Evolutionary conservation across 768 basidiomycete species (phyloP), one percentile per base, ranked within the genome.

Genomic region (Macrolepiota fuliginosa): DNA sequence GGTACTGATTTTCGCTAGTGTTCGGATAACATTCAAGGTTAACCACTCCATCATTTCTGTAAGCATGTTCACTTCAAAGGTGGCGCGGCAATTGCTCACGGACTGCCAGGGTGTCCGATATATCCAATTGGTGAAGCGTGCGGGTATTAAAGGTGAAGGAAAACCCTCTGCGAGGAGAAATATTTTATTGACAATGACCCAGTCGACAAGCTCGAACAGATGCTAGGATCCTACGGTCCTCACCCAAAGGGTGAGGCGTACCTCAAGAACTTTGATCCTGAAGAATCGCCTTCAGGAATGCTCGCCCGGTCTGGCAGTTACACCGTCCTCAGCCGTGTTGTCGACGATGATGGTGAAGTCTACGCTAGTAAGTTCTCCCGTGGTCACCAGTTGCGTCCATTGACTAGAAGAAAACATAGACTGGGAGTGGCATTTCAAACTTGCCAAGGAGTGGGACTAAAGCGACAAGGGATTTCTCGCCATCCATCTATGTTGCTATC

Each of bases 191-290:
- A 42, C 17, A 5, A 59, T 19, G 36, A 58, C 27, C 11, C 69
- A 95, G 95, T 96, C 68, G 96, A 96, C 75, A 96, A 90, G 73
- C 72, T 92, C 68, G 94, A 96, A 70, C 84, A 90, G 67, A 98
- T 98, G 96, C 83, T 98, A 22, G 96, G 96, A 17, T 95, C 93
- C 2, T 97, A 94, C 72, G 91, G 92, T 2, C 92, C 94, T 17
- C 77, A 81, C 59, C 78, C 87, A n/a, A 66, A 78, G 1, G 85
- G 82, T 36, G 79, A 87, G 25, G 70, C 90, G 4, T 90, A 95
- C 69, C 75, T 68, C 66, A 94, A 93, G 75, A 83, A 88, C 68
- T 92, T 94, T 73, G 88, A 88, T 4, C 74, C 86, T 0, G 90
- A 90, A 61, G 82, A 85, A 65, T 83, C 86, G 17, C 85, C 81